Base-by-base conservation (phyloP, 2,329 filamentous ascomycete genomes). In the Ophiocordyceps camponoti-saundersi region DNA sequence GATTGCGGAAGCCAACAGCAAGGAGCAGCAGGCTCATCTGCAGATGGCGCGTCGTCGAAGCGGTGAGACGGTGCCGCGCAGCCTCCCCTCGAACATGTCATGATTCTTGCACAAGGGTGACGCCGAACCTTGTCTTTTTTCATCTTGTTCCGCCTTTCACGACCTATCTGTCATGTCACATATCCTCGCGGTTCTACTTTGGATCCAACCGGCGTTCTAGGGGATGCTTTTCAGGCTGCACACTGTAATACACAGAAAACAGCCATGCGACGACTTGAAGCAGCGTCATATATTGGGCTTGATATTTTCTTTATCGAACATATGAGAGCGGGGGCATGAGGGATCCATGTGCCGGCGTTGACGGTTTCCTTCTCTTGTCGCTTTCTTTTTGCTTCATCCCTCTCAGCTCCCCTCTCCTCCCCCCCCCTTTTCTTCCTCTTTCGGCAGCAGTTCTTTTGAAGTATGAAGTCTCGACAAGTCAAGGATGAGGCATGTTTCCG, bases 1-100 rank as follows among this genome's bases (percentile, higher is more conserved):
- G 58, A 80, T 81, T 57, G 73, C 71, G 16, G 75, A 75, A 48
- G 73, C 73, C 45, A 73, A 71, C 32, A 61, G 48, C 52, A 72
- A 70, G 55, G 66, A 67, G 6, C 66, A 71, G 46, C 62, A 66
- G 48, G 62, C 61, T 43, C 66, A 68, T 48, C 63, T 69, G 49
- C 62, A 61, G 42, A 55, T 66, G 42, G 54, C 61, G 26, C 67
- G 69, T 44, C 68, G 71, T 49, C 69, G 72, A 50, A 78, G 75
- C 57, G 73, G 73, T 46, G 75, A 78, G 45, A 62, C 70, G 46
- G 72, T 71, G 49, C 71, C 73, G 42, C 70, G 73, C 44, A 77
- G 73, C 57, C 63, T 74, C 40, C 70, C 70, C 26, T 69, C 66
- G 13, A 64, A 71, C 51, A 61, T 64, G 46, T 71, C 68, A 42